Evolutionary conservation across 495 filamentous ascomycete species (phyloP).

Genomic region (Penicillium lagena): DNA sequence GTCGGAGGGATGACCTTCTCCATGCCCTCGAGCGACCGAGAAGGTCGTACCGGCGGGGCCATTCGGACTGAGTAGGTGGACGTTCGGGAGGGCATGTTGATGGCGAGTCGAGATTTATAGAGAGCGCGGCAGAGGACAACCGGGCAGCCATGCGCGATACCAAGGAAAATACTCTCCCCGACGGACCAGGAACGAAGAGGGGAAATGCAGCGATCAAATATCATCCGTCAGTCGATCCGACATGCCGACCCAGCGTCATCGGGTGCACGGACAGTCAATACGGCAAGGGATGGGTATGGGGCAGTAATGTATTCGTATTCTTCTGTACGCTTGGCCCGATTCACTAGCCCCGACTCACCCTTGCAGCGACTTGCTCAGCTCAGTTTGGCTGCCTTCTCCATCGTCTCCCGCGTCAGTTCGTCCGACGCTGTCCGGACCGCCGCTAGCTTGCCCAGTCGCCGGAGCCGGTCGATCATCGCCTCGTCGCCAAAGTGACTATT

Average conservation of each 20-base stretch:
- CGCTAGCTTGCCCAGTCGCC: constrained; percentile 55
- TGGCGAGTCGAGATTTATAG: background rate
- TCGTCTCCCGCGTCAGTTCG: constrained; percentile 50
- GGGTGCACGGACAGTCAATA: too few relatives aligned
- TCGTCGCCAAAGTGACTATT: constrained; percentile 79
- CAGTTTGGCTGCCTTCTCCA: constrained; percentile 51
- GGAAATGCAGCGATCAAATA: background rate
- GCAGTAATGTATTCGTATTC: too few relatives aligned
- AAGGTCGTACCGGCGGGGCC: constrained; percentile 32
- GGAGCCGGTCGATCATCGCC: constrained; percentile 57
- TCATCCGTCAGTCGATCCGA: too few relatives aligned
- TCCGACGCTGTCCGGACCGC: constrained; percentile 38
- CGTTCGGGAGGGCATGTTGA: constrained; percentile 18
- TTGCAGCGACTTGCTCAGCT: constrained; percentile 3
- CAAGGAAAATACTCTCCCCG: background rate
- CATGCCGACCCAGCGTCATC: too few relatives aligned
- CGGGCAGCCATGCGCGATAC: background rate
- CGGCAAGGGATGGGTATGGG: too few relatives aligned
- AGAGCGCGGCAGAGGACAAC: background rate
- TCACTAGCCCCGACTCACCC: too few relatives aligned
- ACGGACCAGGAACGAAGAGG: background rate
- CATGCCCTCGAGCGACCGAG: constrained; percentile 37
- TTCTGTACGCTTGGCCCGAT: too few relatives aligned
- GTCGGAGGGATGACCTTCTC: constrained; percentile 33
- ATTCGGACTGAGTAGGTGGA: constrained; percentile 13